Base-by-base conservation (phyloP, 306 rosid species). In the Dryas alaskensis region DNA sequence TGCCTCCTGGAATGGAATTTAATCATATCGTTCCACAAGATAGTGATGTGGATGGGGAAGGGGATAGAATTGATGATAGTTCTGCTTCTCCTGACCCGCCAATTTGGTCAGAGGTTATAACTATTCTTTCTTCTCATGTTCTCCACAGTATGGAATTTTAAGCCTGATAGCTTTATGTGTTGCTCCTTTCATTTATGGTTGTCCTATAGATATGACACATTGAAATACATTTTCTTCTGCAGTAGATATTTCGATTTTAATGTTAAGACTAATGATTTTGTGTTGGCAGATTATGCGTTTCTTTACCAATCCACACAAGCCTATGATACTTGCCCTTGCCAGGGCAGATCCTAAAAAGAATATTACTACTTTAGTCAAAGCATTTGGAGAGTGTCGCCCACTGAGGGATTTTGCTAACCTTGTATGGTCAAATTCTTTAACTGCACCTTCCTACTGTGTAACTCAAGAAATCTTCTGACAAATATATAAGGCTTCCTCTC, bases 281-380 rank as follows among this genome's bases (percentile, higher is more conserved):
- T 27, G n/a, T 73, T 37, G 52, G 70, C 81, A 85, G 89, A 81
- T 88, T 46, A 83, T 85, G 88, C 87, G 92, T 31, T 88, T 88
- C 83, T 88, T 88, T 73, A 73, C 88, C 70, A 88, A 85, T 77
- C 92, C 92, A 12, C 88, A 83, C 70, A 88, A 88, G 82, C 92
- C 89, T 31, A 88, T 85, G 92, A 85, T 85, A 81, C 92, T 88
- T 74, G 89, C 88, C 27, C 92, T 88, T 81, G 92, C 92, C 6
- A 82, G 92, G 60, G 88, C 89, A 81, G 89, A 88, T 70, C 92
- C 92, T 27, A 85, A 88, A 61, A 88, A 88, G 62, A 85, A 88
- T 70, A 84, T 88, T 69, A 81, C 86, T 0, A 88, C 87, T 64
- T 76, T 87, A 53, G 89, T 87, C 74, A 87, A 87, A 77, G 92